Percentiles rank a stretch among this genome's conserved stretches.
phyloP scores from a whole-genome alignment of 2,329 filamentous ascomycete genomes.

The Fusarium kyushuense region DNA sequence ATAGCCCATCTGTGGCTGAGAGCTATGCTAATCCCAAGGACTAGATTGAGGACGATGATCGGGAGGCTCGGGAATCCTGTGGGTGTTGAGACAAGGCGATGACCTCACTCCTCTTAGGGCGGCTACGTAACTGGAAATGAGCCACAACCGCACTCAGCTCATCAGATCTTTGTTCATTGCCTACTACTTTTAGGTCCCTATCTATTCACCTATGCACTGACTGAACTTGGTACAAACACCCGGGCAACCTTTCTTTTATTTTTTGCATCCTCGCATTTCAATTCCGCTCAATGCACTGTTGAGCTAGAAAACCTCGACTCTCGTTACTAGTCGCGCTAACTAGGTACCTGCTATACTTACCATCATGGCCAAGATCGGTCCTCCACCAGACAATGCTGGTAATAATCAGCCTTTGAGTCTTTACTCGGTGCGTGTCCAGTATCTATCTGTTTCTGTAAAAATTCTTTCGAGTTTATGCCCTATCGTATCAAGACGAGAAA shows the following conservation, averaged over 20 bases:
- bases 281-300: not conserved
- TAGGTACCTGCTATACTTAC: not conserved
- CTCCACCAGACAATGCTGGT: constrained; percentile 16
- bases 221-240: not conserved
- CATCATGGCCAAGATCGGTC: constrained; percentile 26
- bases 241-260: not conserved
- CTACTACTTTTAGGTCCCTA: not conserved
- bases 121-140: constrained; percentile 34
- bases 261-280: not conserved
- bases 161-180: constrained; percentile 3
- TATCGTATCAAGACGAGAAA: not conserved
- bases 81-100: constrained; percentile 27
- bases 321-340: constrained; percentile 1
- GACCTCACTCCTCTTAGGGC: constrained; percentile 43
- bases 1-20: not conserved
- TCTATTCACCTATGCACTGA: constrained; percentile 5
- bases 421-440: constrained; percentile 44
- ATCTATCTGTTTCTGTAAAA: not conserved
- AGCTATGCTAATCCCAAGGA: not conserved
- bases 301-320: not conserved
- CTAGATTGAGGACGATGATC: constrained; percentile 14
- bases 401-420: constrained; percentile 40
- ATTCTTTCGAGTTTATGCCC: constrained; percentile 2
- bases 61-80: constrained; percentile 33
- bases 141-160: constrained; percentile 33